phyloP scores from a whole-genome alignment of 176 grass and related monocot genomes.

The barley (Hordeum vulgare) region DNA sequence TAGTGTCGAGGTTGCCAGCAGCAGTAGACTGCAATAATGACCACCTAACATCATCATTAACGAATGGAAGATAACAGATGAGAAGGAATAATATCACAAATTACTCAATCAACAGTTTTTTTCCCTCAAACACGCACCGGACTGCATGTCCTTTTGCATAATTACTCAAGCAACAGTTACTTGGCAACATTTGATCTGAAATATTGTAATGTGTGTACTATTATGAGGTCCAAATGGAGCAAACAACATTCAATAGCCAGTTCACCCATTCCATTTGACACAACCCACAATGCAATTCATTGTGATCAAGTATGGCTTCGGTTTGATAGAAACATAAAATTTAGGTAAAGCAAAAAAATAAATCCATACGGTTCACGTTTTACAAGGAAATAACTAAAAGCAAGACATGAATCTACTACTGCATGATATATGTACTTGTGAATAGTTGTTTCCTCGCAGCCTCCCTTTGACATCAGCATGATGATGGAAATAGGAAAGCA shows the following conservation, averaged over 20 bases:
- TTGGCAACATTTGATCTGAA: neutral
- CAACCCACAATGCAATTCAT: neutral
- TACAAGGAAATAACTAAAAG: slow-evolving; percentile 10
- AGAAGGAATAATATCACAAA: slow-evolving; percentile 8
- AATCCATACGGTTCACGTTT: neutral
- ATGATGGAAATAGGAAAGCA: slow-evolving; percentile 31
- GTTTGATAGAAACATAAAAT: neutral
- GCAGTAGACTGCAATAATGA: slow-evolving; percentile 19
- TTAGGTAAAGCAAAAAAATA: neutral
- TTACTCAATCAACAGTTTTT: neutral
- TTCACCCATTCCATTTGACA: slow-evolving; percentile 18
- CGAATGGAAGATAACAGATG: slow-evolving; percentile 20
- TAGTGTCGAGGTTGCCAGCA: slow-evolving; percentile 7
- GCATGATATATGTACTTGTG: neutral
- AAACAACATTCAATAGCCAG: neutral
- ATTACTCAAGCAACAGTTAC: neutral
- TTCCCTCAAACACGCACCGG: neutral
- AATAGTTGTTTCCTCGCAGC: neutral
- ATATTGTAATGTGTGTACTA: neutral
- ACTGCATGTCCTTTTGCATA: neutral
- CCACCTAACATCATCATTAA: slow-evolving; percentile 36
- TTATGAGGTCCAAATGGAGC: slow-evolving; percentile 7
- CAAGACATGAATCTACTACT: neutral
- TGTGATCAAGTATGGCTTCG: neutral
- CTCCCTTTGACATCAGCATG: slow-evolving; percentile 27